Base-by-base conservation (phyloP, 2,329 filamentous ascomycete genomes). In the Pseudocercospora pini-densiflorae region DNA sequence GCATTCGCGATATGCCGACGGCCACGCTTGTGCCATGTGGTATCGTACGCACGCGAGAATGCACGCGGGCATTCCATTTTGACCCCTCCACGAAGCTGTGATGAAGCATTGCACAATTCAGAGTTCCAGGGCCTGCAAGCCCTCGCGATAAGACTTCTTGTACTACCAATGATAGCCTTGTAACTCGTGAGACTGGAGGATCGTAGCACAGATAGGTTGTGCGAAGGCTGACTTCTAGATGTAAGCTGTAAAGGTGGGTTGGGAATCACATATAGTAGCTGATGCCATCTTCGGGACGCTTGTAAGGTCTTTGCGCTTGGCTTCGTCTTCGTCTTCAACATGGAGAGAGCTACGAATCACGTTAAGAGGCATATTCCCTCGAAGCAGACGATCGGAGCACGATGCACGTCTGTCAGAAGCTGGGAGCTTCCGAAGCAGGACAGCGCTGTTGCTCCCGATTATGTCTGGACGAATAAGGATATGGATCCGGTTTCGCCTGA, bases 401-500 rank as follows among this genome's bases (percentile, higher is more conserved):
- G 81, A 68, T 77, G 75, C 60, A 84, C 81, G 4, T 78, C 79
- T 23, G 45, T 81, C 16, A 76, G 76, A 27, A 77, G 81, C 59
- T 85, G 83, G 83, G 76, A 83, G 66, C 75, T 85, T 33, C 82
- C 81, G 7, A 84, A 84, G 75, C 81, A 83, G 71, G 78, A 80
- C 5, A 81, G 81, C 7, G 79, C 82, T 8, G 75, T 85, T 40
- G 83, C 83, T 14, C 82, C 82, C 1, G 76, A 79, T 14, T 72
- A 83, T 70, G 79, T 84, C 31, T 76, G 75, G 76, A 76, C 72
- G 16, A 77, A 76, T 59, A 77, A 69, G 75, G 81, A 66, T 78
- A 80, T 75, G 71, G 79, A 68, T 74, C 80, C 73, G 3, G 81
- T 70, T 0, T 69, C 71, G 1, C 61, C 60, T 2, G 68, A 74